phyloP scores from a whole-genome alignment of 106 monocot species.

The Chionographis japonica region DNA sequence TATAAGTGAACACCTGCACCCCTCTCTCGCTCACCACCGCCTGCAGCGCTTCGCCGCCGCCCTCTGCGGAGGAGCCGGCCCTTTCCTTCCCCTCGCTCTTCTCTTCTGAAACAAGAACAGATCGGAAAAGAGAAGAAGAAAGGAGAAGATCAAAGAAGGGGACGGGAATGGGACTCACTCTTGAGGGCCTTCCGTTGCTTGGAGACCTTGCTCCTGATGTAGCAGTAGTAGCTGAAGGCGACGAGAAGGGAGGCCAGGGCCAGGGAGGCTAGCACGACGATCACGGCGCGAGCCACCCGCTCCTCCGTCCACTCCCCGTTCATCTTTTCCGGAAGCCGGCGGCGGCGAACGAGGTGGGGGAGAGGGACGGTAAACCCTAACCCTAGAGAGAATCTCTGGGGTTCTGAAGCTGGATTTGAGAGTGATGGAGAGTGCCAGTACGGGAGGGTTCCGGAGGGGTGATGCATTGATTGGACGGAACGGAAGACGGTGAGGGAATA shows the following conservation, averaged over 20 bases:
- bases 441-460: no score
- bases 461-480: background rate
- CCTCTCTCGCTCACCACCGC: slow-evolving; percentile 29
- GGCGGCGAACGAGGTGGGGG: background rate
- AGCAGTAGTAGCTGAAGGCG: slow-evolving; percentile 96
- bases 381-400: background rate
- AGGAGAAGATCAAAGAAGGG: background rate
- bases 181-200: slow-evolving; percentile 49
- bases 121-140: background rate
- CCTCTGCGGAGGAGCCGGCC: slow-evolving; percentile 2
- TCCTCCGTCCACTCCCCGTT: slow-evolving; percentile 33
- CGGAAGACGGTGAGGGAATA: background rate
- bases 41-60: slow-evolving; percentile 10
- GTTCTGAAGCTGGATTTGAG: background rate
- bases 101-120: background rate
- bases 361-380: slow-evolving; percentile 4
- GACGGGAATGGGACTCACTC: slow-evolving; percentile 7
- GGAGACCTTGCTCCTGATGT: slow-evolving; percentile 82
- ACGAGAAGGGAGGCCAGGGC: slow-evolving; percentile 61
- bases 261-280: slow-evolving; percentile 70
- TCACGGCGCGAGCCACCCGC: slow-evolving; percentile 49
- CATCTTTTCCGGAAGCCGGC: background rate
- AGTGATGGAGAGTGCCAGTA: background rate
- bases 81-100: slow-evolving; percentile 6
- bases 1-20: slow-evolving; percentile 72